Percentiles rank a stretch among this genome's conserved stretches.
Evolutionary conservation across 2,329 filamentous ascomycete species (phyloP).

Genomic region (Fusarium kyushuense): DNA sequence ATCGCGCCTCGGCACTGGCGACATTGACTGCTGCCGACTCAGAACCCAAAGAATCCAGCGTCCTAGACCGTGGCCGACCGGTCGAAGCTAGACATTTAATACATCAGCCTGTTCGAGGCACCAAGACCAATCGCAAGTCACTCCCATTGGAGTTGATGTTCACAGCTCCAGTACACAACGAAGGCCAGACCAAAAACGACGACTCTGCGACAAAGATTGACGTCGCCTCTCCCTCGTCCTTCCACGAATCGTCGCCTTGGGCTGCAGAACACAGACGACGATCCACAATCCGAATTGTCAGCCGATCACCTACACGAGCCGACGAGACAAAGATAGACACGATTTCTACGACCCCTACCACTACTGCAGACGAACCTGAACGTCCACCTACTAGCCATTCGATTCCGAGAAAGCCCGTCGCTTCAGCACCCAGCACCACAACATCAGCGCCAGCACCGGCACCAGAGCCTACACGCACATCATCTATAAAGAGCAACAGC

Average conservation of each 20-base stretch:
- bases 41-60: neutral
- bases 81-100: constrained; percentile 28
- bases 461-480: neutral
- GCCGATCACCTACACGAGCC: constrained; percentile 4
- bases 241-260: constrained; percentile 14
- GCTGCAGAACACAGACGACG: constrained; percentile 2
- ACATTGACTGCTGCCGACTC: neutral
- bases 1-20: constrained; percentile 8
- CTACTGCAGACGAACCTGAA: neutral
- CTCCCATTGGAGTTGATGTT: constrained; percentile 24
- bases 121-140: constrained; percentile 24
- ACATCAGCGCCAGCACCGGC: fast-evolving
- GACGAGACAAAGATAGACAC: constrained; percentile 7
- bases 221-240: neutral
- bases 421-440: neutral
- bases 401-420: neutral
- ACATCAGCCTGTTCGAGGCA: constrained; percentile 10
- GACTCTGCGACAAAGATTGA: constrained; percentile 3
- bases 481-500: neutral
- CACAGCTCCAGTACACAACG: constrained; percentile 2
- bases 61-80: constrained; percentile 24
- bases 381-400: neutral
- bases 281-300: constrained; percentile 5
- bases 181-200: neutral
- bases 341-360: neutral